A percentile compares a stretch with the other conserved stretches of the same genome.
phyloP scores from a whole-genome alignment of 495 filamentous ascomycete species.

The Acidomyces sp. region DNA sequence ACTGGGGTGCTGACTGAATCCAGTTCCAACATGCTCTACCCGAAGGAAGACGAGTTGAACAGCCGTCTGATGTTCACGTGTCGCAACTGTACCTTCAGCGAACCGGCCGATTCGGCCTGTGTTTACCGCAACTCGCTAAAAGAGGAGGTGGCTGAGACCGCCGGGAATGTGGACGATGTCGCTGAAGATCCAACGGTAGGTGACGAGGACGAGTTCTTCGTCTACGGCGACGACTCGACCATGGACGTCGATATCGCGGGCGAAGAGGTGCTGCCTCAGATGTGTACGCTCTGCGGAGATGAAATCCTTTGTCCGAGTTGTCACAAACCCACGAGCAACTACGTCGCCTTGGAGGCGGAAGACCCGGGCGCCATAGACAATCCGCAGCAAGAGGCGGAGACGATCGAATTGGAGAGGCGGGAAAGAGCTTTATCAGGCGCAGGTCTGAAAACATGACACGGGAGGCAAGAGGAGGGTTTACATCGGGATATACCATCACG shows the following conservation, averaged over 20 bases:
- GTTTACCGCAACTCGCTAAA: conserved; percentile 86
- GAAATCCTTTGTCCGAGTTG: conserved; percentile 39
- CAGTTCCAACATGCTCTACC: conserved; percentile 93
- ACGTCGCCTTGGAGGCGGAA: conserved; percentile 22
- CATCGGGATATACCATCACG: neutral
- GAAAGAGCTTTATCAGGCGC: conserved; percentile 16
- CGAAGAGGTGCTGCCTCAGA: conserved; percentile 20
- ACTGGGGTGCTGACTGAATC: conserved; percentile 4
- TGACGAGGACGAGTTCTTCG: conserved; percentile 24
- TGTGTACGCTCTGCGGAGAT: conserved; percentile 43
- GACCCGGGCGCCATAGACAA: conserved; percentile 18
- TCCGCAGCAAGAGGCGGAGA: conserved; percentile 5
- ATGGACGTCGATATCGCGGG: conserved; percentile 10
- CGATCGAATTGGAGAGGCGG: conserved; percentile 13
- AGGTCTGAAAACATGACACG: neutral
- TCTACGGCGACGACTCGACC: conserved; percentile 3
- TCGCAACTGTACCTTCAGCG: conserved; percentile 81
- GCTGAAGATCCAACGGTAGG: conserved; percentile 94
- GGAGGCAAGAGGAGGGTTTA: conserved; percentile 10
- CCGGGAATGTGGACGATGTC: conserved; percentile 93
- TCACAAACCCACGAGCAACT: conserved; percentile 26
- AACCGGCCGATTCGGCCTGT: conserved; percentile 70
- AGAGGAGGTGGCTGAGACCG: conserved; percentile 82
- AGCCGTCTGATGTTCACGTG: conserved; percentile 64
- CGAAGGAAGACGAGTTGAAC: conserved; percentile 67